These are phyloP conservation scores for Fusarium succisae DNA, from an alignment of 2,329 filamentous ascomycete genomes.

Conservation along the genomic window DNA sequence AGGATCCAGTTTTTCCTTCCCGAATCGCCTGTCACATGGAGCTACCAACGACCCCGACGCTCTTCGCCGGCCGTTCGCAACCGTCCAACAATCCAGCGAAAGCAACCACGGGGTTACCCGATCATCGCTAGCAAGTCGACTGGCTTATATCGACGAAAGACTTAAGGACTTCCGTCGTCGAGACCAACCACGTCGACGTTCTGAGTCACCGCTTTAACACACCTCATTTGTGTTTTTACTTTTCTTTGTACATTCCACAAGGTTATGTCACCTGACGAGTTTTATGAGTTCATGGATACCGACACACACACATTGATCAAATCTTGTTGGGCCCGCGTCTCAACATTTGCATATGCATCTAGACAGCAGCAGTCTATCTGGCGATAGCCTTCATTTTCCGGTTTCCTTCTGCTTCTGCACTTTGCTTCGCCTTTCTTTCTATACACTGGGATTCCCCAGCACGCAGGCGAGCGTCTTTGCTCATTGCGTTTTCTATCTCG, in stretches of 20 bases:
- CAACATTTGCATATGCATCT: constrained; percentile 40
- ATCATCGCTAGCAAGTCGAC: constrained; percentile 58
- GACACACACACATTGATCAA: constrained; percentile 23
- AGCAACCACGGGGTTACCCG: constrained; percentile 48
- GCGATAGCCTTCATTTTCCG: constrained; percentile 28
- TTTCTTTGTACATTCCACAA: constrained; percentile 34
- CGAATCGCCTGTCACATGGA: constrained; percentile 63
- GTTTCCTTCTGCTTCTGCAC: constrained; percentile 2
- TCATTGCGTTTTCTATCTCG: constrained; percentile 12
- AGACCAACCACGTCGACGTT: constrained; percentile 53
- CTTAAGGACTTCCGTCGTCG: constrained; percentile 63
- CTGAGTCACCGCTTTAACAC: constrained; percentile 60
- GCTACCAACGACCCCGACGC: constrained; percentile 56
- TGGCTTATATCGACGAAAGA: constrained; percentile 68
- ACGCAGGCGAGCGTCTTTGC: constrained; percentile 6
- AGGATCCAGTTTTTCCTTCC: constrained; percentile 66
- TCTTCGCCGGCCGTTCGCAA: constrained; percentile 64
- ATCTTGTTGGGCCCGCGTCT: constrained; percentile 26
- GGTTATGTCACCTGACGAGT: constrained; percentile 37
- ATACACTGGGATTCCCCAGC: constrained; percentile 14
- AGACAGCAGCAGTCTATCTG: constrained; percentile 38
- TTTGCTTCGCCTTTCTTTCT: constrained; percentile 22
- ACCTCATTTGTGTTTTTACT: constrained; percentile 22
- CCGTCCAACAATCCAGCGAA: constrained; percentile 60
- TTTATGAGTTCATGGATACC: constrained; percentile 39